These are phyloP conservation scores for Calonectria pseudoreteaudii DNA, from an alignment of 2,329 filamentous ascomycete species.

Conservation along the genomic window DNA sequence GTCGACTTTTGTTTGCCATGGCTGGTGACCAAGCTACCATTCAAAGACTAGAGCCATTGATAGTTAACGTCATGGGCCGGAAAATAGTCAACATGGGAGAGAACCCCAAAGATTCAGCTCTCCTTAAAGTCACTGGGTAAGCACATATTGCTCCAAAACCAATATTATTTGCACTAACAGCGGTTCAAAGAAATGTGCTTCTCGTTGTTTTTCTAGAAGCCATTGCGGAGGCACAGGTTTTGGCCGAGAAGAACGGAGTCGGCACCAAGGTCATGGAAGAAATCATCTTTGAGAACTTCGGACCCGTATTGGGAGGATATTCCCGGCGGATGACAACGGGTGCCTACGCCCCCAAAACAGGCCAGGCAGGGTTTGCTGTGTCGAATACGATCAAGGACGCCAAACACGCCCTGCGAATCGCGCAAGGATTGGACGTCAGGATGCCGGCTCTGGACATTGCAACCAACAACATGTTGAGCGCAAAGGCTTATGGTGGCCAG, in stretches of 20 bases:
- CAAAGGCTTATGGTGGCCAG: conserved; percentile 11
- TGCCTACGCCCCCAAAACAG: background rate
- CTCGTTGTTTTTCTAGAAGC: background rate
- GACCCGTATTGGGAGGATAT: background rate
- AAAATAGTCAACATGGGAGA: background rate
- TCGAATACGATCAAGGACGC: background rate
- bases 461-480: conserved; percentile 16
- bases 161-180: background rate
- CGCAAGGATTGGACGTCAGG: background rate
- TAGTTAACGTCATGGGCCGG: background rate
- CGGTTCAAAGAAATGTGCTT: background rate
- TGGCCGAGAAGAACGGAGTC: background rate
- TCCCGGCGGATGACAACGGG: background rate
- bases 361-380: background rate
- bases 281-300: background rate
- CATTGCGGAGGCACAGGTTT: background rate
- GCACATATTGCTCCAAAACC: background rate
- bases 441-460: conserved; percentile 17
- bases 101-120: background rate
- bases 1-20: background rate
- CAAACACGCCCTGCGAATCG: background rate
- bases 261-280: background rate
- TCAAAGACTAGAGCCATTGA: background rate
- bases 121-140: background rate
- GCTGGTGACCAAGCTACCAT: background rate